Conservation (phyloP, 768 basidiomycete species). For the Brasilioporus rufonigricans region DNA sequence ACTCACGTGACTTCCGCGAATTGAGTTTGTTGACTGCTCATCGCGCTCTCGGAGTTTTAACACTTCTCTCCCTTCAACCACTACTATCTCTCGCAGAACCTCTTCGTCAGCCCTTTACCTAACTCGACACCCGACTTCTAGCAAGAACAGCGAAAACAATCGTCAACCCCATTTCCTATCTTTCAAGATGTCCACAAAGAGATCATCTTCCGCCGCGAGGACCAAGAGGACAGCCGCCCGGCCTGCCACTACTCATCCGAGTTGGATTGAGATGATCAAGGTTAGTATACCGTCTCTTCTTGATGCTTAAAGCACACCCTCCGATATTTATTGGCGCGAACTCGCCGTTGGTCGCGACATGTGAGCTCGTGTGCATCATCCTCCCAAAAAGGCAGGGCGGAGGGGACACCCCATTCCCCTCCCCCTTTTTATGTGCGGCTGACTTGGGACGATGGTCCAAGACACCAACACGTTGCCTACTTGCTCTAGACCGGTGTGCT, state of each 20-base stretch:
- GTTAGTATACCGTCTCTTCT: constrained; percentile 38
- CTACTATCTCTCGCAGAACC: constrained; percentile 41
- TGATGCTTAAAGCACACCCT: constrained; percentile 10
- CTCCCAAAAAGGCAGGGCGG: constrained; percentile 40
- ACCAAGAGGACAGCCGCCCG: constrained; percentile 34
- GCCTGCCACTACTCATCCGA: constrained; percentile 36
- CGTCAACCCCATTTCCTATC: constrained; percentile 10
- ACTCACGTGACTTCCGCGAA: constrained; percentile 38
- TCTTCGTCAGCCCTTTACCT: constrained; percentile 16
- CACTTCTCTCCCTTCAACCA: constrained; percentile 44
- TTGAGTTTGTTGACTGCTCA: constrained; percentile 41
- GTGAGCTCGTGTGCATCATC: constrained; percentile 6
- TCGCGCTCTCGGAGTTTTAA: constrained; percentile 42
- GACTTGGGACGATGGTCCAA: constrained; percentile 7
- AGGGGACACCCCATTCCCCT: constrained; percentile 29
- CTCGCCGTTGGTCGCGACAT: constrained; percentile 6
- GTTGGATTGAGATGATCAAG: constrained; percentile 84
- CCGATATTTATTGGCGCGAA: constrained; percentile 6
- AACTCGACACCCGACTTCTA: constrained; percentile 12
- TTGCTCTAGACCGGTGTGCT: constrained; percentile 9
- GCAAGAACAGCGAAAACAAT: constrained; percentile 18
- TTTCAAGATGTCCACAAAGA: constrained; percentile 39
- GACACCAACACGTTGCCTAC: neutral
- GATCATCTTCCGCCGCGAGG: constrained; percentile 45
- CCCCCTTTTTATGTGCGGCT: constrained; percentile 10